A percentile compares a stretch with the other conserved stretches of the same genome.
Evolutionary conservation across 73 alveolate species (phyloP).

Genomic region (Paramecium sonneborni): DNA sequence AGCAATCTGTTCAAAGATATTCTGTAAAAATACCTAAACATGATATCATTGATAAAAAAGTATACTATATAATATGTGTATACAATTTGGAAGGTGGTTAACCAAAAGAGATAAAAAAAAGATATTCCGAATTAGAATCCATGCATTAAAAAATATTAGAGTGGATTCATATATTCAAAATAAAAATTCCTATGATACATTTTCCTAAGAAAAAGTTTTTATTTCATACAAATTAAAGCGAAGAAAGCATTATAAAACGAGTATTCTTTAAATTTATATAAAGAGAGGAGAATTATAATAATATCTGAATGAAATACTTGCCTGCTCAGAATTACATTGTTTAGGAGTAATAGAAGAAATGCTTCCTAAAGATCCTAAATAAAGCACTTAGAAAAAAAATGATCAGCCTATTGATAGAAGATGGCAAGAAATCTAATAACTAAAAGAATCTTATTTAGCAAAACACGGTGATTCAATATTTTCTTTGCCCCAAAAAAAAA

Average conservation of each 20-base stretch:
- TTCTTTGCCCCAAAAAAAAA: neutral
- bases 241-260: constrained; percentile 1
- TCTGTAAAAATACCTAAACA: neutral
- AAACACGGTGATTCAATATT: neutral
- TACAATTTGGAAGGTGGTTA: neutral
- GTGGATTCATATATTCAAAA: neutral
- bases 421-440: neutral
- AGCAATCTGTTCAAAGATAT: neutral
- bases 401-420: neutral
- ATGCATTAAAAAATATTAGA: constrained; percentile 18
- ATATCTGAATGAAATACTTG: constrained; percentile 28
- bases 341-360: neutral
- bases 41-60: constrained; percentile 17
- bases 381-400: neutral
- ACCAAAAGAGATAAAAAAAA: neutral
- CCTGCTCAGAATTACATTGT: constrained; percentile 9
- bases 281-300: constrained; percentile 5
- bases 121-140: neutral
- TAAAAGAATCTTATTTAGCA: neutral
- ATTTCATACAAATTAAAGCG: neutral
- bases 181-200: neutral
- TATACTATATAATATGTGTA: neutral
- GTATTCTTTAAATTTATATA: neutral
- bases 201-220: constrained; percentile 36
- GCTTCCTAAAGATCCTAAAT: neutral